Evolutionary conservation across 495 filamentous ascomycete species (phyloP).

Genomic region (Lindgomyces ingoldianus): DNA sequence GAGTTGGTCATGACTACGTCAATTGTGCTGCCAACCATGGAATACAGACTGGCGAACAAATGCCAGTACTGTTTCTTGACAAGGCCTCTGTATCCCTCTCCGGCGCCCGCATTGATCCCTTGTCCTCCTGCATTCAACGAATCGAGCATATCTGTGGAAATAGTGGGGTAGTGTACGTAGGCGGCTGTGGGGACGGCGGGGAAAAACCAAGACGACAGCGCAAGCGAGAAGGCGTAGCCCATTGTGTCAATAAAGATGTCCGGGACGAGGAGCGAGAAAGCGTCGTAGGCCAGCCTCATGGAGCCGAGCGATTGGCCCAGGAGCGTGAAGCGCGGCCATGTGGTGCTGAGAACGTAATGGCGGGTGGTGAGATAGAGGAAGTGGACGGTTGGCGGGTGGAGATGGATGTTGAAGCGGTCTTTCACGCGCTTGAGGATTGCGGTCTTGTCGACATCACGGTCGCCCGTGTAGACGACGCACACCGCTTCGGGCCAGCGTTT

Average conservation of each 20-base stretch:
- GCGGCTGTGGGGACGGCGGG: constrained; percentile 78
- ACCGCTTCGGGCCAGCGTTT: constrained; percentile 83
- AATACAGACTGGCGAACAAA: constrained; percentile 78
- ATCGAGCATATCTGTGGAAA: constrained; percentile 94
- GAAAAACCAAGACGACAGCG: constrained; percentile 80
- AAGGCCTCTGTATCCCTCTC: constrained; percentile 64
- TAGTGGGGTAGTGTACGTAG: constrained; percentile 97
- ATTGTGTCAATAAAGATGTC: constrained; percentile 97
- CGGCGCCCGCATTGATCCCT: constrained; percentile 81
- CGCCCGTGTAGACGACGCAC: constrained; percentile 91
- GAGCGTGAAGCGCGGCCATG: constrained; percentile 92
- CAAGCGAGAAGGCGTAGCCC: constrained; percentile 92
- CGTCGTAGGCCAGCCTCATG: constrained; percentile 82
- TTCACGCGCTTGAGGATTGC: constrained; percentile 74
- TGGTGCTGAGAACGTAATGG: constrained; percentile 76
- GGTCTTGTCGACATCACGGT: constrained; percentile 80
- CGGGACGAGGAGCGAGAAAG: constrained; percentile 86
- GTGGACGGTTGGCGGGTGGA: constrained; percentile 78
- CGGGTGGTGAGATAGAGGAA: constrained; percentile 90
- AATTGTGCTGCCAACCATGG: constrained; percentile 72
- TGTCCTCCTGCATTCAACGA: constrained; percentile 67
- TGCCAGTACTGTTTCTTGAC: constrained; percentile 82
- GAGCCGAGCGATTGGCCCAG: constrained; percentile 89
- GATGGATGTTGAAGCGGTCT: constrained; percentile 83
- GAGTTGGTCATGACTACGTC: constrained; percentile 98